Evolutionary conservation across 2,329 filamentous ascomycete species (phyloP).

Genomic region (Phialemoniopsis sp.): DNA sequence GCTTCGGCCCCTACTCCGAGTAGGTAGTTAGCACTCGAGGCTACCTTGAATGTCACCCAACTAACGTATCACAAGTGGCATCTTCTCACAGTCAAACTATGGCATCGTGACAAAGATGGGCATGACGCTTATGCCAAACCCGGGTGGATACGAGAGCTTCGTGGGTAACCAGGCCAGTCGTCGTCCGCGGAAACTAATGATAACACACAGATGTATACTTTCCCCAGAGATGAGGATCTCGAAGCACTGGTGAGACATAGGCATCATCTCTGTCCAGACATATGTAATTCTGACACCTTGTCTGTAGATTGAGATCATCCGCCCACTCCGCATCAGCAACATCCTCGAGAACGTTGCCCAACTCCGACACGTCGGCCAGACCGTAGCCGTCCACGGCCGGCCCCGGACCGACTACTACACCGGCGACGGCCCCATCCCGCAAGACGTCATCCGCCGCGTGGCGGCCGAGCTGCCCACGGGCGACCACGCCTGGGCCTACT

Average conservation of each 20-base stretch:
- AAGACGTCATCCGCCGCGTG: slow-evolving; percentile 21
- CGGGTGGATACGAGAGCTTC: slow-evolving; percentile 38
- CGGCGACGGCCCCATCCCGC: slow-evolving; percentile 23
- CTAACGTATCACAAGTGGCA: too few species aligned
- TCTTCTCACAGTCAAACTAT: slow-evolving; percentile 46
- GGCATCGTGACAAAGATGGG: slow-evolving; percentile 51
- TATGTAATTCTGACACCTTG: too few species aligned
- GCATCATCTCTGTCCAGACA: too few species aligned
- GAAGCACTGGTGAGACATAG: slow-evolving; percentile 28
- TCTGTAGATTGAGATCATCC: slow-evolving; percentile 37
- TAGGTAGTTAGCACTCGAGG: slow-evolving; percentile 10
- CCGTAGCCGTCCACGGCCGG: slow-evolving; percentile 25
- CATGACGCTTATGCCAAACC: slow-evolving; percentile 47
- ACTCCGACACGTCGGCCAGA: slow-evolving; percentile 26
- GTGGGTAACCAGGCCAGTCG: slow-evolving; percentile 12
- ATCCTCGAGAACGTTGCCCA: slow-evolving; percentile 32
- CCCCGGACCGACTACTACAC: slow-evolving; percentile 25
- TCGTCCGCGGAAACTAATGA: background rate
- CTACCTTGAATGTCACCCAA: too few species aligned
- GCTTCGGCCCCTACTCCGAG: slow-evolving; percentile 24
- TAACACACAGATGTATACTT: slow-evolving; percentile 35
- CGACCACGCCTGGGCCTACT: slow-evolving; percentile 28
- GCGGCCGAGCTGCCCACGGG: slow-evolving; percentile 21
- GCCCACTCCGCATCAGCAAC: slow-evolving; percentile 33
- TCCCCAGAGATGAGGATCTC: slow-evolving; percentile 44